Evolutionary conservation across 2,329 filamentous ascomycete genomes (phyloP).

Genomic region (Hymenoscyphus scutula): DNA sequence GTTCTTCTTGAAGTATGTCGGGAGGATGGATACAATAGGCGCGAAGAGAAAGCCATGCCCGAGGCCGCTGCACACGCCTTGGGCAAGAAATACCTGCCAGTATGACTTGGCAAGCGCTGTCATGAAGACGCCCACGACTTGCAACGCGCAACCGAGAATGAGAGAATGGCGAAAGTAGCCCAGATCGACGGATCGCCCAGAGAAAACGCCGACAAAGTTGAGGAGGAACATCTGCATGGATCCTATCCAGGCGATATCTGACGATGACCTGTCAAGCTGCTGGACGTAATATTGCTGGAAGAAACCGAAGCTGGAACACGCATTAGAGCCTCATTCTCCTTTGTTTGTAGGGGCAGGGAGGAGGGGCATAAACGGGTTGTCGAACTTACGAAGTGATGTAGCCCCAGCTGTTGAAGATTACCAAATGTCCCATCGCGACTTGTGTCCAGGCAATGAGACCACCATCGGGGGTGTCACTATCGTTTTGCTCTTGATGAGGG

Average conservation of each 20-base stretch:
- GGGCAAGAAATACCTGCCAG: constrained; percentile 42
- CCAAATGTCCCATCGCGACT: constrained; percentile 31
- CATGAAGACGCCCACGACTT: constrained; percentile 38
- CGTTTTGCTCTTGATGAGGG: too few relatives aligned
- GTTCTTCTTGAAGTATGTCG: constrained; percentile 24
- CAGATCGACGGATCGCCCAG: constrained; percentile 43
- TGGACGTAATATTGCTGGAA: constrained; percentile 41
- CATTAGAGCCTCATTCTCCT: too few relatives aligned
- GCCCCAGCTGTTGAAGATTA: constrained; percentile 35
- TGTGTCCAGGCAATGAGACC: constrained; percentile 30
- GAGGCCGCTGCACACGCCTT: constrained; percentile 41
- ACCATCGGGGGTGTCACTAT: too few relatives aligned
- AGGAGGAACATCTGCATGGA: constrained; percentile 45
- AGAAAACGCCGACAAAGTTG: constrained; percentile 42
- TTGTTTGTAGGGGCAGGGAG: too few relatives aligned
- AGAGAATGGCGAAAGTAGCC: constrained; percentile 38
- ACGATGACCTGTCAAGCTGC: constrained; percentile 36
- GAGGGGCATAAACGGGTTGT: too few relatives aligned
- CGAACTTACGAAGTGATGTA: too few relatives aligned
- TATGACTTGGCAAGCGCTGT: constrained; percentile 38
- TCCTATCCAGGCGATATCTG: constrained; percentile 48
- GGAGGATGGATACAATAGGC: constrained; percentile 37
- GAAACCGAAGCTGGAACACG: constrained; percentile 26
- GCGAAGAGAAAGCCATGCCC: constrained; percentile 40
- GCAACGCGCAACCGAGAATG: constrained; percentile 8